Evolutionary conservation across 805 yeast species (phyloP).

Genomic region (Sugiyamaella americana): DNA sequence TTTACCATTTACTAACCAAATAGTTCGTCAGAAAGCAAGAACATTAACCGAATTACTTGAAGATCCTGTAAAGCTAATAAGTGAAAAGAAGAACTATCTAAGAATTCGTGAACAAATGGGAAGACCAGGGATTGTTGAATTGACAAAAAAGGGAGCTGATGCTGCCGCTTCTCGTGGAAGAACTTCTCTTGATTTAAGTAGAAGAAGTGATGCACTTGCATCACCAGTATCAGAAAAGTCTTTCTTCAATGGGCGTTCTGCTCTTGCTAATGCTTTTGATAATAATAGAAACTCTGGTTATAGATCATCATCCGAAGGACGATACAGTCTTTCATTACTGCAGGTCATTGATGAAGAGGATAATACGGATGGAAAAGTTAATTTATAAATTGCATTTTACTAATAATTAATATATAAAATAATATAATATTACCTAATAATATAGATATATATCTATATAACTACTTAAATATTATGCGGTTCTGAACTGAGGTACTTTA

Average conservation of each 20-base stretch:
- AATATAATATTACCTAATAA: not conserved
- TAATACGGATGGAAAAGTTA: not conserved
- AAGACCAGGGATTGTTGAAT: slow-evolving; percentile 23
- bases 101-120: slow-evolving; percentile 27
- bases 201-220: not conserved
- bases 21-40: slow-evolving; percentile 28
- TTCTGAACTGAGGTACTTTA: not conserved
- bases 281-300: not conserved
- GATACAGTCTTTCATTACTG: slow-evolving; percentile 18
- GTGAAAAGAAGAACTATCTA: slow-evolving; percentile 26
- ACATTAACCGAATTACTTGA: slow-evolving; percentile 23
- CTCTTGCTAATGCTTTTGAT: not conserved
- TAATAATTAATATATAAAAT: not conserved
- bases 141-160: slow-evolving; percentile 2
- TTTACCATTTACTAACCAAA: not conserved
- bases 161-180: not conserved
- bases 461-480: no score
- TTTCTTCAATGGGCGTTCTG: not conserved
- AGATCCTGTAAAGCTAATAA: slow-evolving; percentile 24
- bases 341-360: slow-evolving; percentile 19
- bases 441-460: not conserved
- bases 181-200: not conserved
- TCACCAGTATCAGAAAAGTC: not conserved
- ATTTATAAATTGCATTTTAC: not conserved
- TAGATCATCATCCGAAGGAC: slow-evolving; percentile 8